phyloP scores from a whole-genome alignment of 345 rosid species.

The Citrus unshiu region DNA sequence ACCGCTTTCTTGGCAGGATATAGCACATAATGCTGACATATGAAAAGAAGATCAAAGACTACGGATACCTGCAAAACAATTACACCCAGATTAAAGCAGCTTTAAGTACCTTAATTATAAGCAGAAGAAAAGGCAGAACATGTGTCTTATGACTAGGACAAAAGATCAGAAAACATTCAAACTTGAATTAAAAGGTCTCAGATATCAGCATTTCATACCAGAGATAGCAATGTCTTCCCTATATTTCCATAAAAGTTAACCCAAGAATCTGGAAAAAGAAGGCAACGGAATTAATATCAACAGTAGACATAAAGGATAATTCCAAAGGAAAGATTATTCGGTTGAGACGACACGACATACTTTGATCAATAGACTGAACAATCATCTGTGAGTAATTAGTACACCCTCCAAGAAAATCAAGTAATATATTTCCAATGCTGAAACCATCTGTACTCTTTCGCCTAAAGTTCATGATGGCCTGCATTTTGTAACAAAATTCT shows the following conservation, averaged over 20 bases:
- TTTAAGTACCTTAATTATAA: too few species aligned
- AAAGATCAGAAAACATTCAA: background rate
- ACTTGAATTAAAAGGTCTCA: background rate
- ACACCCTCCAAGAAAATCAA: constrained; percentile 76
- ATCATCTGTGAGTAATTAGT: constrained; percentile 71
- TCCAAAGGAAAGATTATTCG: background rate
- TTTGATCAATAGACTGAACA: constrained; percentile 80
- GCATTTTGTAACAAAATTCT: constrained; percentile 9
- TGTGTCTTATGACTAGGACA: background rate
- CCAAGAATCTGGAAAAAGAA: constrained; percentile 69
- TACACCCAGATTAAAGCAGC: background rate
- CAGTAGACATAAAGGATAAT: background rate
- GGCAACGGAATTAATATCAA: constrained; percentile 1
- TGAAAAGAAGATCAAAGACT: constrained; percentile 79
- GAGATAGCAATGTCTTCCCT: constrained; percentile 80
- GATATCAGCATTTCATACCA: constrained; percentile 39
- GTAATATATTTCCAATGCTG: constrained; percentile 86
- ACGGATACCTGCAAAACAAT: constrained; percentile 56
- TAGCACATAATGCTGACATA: constrained; percentile 77
- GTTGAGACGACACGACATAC: constrained; percentile 30
- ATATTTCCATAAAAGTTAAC: constrained; percentile 92
- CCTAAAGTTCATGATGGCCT: constrained; percentile 80
- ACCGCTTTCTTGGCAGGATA: constrained; percentile 47
- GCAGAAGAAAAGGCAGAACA: background rate
- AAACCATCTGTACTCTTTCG: constrained; percentile 90